Conservation (phyloP, 2,329 filamentous ascomycete genomes). For the Cladobotryum protrusum region DNA sequence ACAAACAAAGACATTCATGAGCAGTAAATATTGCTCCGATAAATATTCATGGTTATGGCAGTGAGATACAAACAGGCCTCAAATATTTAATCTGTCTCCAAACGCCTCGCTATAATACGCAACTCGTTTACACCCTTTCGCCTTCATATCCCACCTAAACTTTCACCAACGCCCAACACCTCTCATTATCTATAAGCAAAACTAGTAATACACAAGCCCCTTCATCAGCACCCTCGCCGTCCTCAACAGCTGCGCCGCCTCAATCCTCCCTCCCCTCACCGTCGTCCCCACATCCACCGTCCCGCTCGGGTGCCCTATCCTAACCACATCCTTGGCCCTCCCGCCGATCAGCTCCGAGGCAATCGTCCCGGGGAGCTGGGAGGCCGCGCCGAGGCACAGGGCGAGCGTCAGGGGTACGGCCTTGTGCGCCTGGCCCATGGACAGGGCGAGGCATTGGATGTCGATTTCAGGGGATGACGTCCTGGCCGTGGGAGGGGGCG, state of each 20-base stretch:
- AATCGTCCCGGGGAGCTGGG: conserved; percentile 39
- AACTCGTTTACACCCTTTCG: no score
- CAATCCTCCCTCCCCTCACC: conserved; percentile 32
- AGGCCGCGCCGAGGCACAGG: conserved; percentile 44
- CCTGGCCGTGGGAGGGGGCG: conserved; percentile 19
- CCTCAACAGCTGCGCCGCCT: conserved; percentile 39
- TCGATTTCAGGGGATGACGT: conserved; percentile 24
- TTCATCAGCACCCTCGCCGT: conserved; percentile 46
- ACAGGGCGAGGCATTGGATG: conserved; percentile 43
- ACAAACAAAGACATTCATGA: neutral
- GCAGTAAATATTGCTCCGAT: no score
- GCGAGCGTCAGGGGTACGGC: conserved; percentile 51
- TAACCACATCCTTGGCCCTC: conserved; percentile 23
- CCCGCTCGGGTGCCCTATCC: conserved; percentile 43
- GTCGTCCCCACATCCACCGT: conserved; percentile 40
- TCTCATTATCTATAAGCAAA: no score
- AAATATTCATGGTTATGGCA: no score
- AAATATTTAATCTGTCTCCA: no score
- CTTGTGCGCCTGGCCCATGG: conserved; percentile 50
- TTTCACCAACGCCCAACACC: no score
- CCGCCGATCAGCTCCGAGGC: conserved; percentile 27
- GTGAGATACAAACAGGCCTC: no score
- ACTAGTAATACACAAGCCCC: conserved; percentile 39
- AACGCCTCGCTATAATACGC: no score
- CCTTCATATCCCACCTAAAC: no score